Evolutionary conservation across 306 rosid species (phyloP), one percentile per base, ranked within the genome.

Genomic region (Citrullus colocynthis): DNA sequence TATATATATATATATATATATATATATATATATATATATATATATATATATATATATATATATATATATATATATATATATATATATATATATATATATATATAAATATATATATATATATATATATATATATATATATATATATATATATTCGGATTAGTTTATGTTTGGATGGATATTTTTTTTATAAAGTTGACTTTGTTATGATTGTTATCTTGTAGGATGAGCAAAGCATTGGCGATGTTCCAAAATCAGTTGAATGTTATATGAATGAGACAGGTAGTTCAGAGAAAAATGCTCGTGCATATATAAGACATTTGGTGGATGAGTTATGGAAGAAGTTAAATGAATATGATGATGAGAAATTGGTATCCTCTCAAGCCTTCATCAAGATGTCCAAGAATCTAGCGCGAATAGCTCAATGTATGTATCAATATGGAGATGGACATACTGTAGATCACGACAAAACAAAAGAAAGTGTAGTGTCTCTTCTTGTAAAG

Each of bases 241-340:
- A 80, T 80, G 51, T 64, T 75, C 79, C 79, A 0, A 80, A 75
- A 64, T 75, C 79, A 9, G 49, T 60, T 30, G 79, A 61, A 6
- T 80, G 42, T 2, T 62, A 6, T 9, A 6, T 62, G 70, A 62
- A 65, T 9, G 72, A 37, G 14, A 65, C 14, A 45, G 83, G 80
- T 6, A 6, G 5, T 5, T 78, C 69, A 3, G 76, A 78, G 30
- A 73, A 24, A 2, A n/a, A 20, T 49, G 81, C 81, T n/a, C 76
- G 81, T 0, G 56, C 24, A 4, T 28, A 44, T 10, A 77, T 77
- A 20, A 61, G 14, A 30, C 5, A 72, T 21, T 5, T 59, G 21
- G 16, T 77, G 1, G 55, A 42, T 36, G 64, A 24, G 28, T 60
- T 37, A 1, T 75, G 59, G 80, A 80, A 80, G 69, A 64, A 64